Base-by-base conservation (phyloP, 2,329 filamentous ascomycete species). In the Monilinia laxa region DNA sequence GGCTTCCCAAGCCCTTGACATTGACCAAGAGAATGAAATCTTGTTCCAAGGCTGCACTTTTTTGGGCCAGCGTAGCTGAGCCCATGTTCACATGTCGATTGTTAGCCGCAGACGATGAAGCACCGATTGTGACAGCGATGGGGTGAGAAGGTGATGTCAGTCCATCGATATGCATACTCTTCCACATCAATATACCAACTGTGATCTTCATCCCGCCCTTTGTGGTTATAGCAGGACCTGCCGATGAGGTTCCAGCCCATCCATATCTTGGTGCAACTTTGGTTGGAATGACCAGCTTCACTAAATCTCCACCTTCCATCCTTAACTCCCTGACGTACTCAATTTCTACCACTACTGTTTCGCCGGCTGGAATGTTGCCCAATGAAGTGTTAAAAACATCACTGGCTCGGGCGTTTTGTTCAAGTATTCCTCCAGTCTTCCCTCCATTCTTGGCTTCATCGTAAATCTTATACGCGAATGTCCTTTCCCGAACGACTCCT, bases 241-340 rank as follows among this genome's bases (percentile, higher is more conserved):
- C 45, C 11, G 14, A 35, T 69, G 58, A 51, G 31, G 63, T 62
- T 75, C 68, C 53, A 81, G 67, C 9, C 12, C 86, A 87, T 25
- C 87, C 87, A 75, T 91, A 92, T 25, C 89, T 82, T 1, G 89
- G 89, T 0, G 86, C 87, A 65, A 93, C 87, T 58, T 76, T 78
- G 0, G 84, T 90, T 0, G 90, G 90, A 5, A 93, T 84, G 5
- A 85, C 91, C 73, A 89, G 90, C 9, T 88, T 83, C 12, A 59
- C n/a, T 35, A 90, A 80, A 7, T 88, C 88, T 72, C 92, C 87
- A 3, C 84, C 80, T 69, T 88, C 85, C 73, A 92, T 87, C 77
- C 90, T 90, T 64, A 92, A 80, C 75, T 92, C 89, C 2, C 86
- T 87, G 5, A 91, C 80, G 69, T 90, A 91, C 0, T 81, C 85